A percentile compares a stretch with the other conserved stretches of the same genome.
phyloP scores from a whole-genome alignment of 805 yeast genomes.

The Starmerella ratchasimensis region DNA sequence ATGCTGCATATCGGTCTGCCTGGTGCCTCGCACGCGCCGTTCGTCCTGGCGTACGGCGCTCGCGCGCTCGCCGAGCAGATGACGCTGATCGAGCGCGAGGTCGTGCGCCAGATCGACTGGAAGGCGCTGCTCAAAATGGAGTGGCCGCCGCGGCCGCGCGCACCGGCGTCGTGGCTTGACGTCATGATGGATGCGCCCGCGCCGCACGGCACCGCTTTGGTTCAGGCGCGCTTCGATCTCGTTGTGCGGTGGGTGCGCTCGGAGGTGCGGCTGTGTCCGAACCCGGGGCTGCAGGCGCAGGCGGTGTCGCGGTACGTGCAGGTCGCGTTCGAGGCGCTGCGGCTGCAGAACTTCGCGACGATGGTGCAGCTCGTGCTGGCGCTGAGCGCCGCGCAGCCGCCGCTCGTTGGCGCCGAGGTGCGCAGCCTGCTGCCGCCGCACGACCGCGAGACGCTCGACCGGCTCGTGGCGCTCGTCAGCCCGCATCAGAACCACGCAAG shows the following conservation, averaged over 20 bases:
- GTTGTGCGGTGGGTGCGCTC: conserved; percentile 87
- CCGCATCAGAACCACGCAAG: conserved; percentile 60
- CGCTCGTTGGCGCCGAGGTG: conserved; percentile 44
- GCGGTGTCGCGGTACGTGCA: conserved; percentile 80
- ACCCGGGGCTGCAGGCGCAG: conserved; percentile 44
- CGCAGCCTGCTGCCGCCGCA: conserved; percentile 65
- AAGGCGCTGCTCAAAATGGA: conserved; percentile 64
- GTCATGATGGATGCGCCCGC: conserved; percentile 41
- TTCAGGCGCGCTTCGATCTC: conserved; percentile 72
- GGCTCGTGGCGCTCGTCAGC: conserved; percentile 55
- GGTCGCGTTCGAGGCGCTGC: conserved; percentile 60
- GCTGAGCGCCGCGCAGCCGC: conserved; percentile 35
- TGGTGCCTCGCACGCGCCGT: conserved; percentile 49
- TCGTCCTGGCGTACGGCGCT: conserved; percentile 61
- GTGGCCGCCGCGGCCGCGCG: conserved; percentile 38
- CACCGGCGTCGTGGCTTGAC: conserved; percentile 69
- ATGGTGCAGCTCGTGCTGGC: conserved; percentile 80
- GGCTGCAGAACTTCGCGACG: conserved; percentile 70
- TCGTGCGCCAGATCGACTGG: conserved; percentile 81
- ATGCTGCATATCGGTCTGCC: conserved; percentile 14
- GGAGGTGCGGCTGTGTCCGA: conserved; percentile 61
- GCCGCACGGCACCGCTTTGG: conserved; percentile 56
- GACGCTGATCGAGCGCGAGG: conserved; percentile 76
- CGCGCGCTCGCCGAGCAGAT: conserved; percentile 60
- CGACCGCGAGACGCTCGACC: conserved; percentile 53